A percentile compares a stretch with the other conserved stretches of the same genome.
These are phyloP conservation scores for Trebouxiophyceae sp. DNA, from an alignment of 163 green algal species.

Conservation along the genomic window DNA sequence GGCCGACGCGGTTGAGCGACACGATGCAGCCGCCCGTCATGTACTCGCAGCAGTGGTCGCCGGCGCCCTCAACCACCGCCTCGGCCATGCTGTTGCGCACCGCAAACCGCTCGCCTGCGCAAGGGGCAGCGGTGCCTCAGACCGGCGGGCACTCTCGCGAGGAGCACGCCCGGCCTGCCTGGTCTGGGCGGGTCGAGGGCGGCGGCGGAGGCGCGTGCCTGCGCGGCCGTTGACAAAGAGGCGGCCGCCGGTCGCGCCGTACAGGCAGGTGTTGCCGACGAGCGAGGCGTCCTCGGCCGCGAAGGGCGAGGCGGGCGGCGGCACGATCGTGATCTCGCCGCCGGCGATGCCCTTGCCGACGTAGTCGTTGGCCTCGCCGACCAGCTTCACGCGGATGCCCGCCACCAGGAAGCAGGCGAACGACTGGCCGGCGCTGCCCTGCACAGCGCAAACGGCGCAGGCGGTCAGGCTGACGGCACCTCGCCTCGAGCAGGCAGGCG, in stretches of 20 bases:
- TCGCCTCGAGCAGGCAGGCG: no score
- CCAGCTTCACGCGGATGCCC: constrained; percentile 69
- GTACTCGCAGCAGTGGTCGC: constrained; percentile 99
- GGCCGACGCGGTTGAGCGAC: constrained; percentile 48
- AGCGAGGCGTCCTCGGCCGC: constrained; percentile 50
- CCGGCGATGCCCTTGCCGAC: constrained; percentile 99
- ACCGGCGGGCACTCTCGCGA: no score
- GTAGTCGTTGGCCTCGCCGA: constrained; percentile 99
- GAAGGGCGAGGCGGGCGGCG: constrained; percentile 51
- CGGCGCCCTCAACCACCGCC: constrained; percentile 92
- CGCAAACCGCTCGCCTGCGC: constrained; percentile 74
- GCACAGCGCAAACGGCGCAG: no score
- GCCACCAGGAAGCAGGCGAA: constrained; percentile 87
- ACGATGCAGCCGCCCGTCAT: constrained; percentile 93
- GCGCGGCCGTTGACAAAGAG: constrained; percentile 91
- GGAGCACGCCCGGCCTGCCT: neutral
- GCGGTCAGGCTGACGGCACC: no score
- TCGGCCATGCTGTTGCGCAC: constrained; percentile 91
- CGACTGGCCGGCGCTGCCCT: constrained; percentile 87
- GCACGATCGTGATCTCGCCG: constrained; percentile 89
- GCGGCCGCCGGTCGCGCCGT: constrained; percentile 91
- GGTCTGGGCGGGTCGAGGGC: neutral
- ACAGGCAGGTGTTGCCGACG: constrained; percentile 98
- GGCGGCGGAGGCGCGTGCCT: constrained; percentile 17
- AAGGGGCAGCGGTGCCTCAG: neutral